Evolutionary conservation across 345 rosid species (phyloP).

Genomic region (Aquilaria yunnanensis): DNA sequence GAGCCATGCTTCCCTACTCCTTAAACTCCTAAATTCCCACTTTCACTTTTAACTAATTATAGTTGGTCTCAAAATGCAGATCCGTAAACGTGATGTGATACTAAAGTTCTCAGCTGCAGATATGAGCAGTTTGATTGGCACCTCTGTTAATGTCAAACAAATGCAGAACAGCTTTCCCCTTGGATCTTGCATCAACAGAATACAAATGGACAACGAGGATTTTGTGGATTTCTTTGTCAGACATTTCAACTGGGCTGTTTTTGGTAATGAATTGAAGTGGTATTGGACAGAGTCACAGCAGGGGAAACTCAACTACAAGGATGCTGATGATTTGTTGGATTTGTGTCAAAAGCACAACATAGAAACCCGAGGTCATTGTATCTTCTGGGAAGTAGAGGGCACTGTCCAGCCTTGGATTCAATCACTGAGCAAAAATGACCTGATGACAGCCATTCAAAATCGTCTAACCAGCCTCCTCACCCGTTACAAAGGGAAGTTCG

Average conservation of each 20-base stretch:
- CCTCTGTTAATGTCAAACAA: conserved; percentile 54
- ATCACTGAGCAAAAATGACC: conserved; percentile 43
- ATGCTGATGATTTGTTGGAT: conserved; percentile 85
- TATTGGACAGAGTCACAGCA: conserved; percentile 87
- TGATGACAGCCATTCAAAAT: conserved; percentile 57
- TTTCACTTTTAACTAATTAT: neutral
- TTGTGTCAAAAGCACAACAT: conserved; percentile 57
- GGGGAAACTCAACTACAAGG: conserved; percentile 71
- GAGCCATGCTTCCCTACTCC: no score
- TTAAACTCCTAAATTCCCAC: no score
- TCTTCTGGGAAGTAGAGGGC: conserved; percentile 94
- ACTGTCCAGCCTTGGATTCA: conserved; percentile 79
- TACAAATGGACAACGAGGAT: conserved; percentile 86
- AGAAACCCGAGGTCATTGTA: conserved; percentile 77
- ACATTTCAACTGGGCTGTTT: conserved; percentile 91
- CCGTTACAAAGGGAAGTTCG: conserved; percentile 77
- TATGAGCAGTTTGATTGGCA: conserved; percentile 36
- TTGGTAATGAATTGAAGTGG: conserved; percentile 95
- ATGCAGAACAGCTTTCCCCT: conserved; percentile 67
- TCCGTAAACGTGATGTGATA: conserved; percentile 72
- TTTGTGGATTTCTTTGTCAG: conserved; percentile 68
- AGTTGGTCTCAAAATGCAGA: conserved; percentile 35
- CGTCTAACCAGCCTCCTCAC: conserved; percentile 67
- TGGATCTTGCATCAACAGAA: conserved; percentile 80
- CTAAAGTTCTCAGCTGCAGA: conserved; percentile 54